Evolutionary conservation across 352 stramenopile species (phyloP).

Genomic region (Globisporangium takayamanum): DNA sequence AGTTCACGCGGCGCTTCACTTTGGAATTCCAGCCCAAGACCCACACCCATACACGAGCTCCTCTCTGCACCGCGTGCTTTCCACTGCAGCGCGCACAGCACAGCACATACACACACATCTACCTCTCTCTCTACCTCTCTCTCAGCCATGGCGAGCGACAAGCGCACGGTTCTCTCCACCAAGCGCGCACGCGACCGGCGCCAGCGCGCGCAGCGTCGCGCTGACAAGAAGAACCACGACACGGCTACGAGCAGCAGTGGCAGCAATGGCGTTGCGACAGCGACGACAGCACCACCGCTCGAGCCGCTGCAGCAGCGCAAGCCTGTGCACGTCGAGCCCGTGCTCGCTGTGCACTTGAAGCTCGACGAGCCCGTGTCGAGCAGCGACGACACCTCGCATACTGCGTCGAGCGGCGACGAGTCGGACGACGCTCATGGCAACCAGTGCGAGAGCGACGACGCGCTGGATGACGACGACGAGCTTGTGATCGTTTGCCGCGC

Average conservation of each 20-base stretch:
- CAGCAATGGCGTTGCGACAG: background rate
- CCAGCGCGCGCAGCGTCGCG: constrained; percentile 37
- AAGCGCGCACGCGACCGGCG: constrained; percentile 59
- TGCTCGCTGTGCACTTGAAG: constrained; percentile 12
- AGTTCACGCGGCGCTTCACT: too few species aligned
- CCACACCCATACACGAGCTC: too few species aligned
- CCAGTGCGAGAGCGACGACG: constrained; percentile 19
- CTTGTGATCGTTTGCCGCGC: constrained; percentile 62
- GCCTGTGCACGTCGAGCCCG: too few species aligned
- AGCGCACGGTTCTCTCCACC: constrained; percentile 53
- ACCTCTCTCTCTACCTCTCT: background rate
- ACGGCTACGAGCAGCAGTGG: background rate
- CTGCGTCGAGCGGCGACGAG: constrained; percentile 2
- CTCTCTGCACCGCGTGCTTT: too few species aligned
- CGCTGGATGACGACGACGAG: constrained; percentile 35
- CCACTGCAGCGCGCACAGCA: background rate
- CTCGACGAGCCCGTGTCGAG: constrained; percentile 5
- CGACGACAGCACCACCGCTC: constrained; percentile 1
- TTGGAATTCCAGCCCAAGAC: too few species aligned
- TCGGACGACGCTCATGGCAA: constrained; percentile 7
- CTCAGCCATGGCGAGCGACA: constrained; percentile 50
- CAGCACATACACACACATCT: background rate
- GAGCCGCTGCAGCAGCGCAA: constrained; percentile 1
- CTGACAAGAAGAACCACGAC: constrained; percentile 18
- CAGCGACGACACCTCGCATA: background rate